Percentiles rank a stretch among this genome's conserved stretches.
Evolutionary conservation across 2,329 filamentous ascomycete genomes (phyloP).

Genomic region (Diaporthe sp.): DNA sequence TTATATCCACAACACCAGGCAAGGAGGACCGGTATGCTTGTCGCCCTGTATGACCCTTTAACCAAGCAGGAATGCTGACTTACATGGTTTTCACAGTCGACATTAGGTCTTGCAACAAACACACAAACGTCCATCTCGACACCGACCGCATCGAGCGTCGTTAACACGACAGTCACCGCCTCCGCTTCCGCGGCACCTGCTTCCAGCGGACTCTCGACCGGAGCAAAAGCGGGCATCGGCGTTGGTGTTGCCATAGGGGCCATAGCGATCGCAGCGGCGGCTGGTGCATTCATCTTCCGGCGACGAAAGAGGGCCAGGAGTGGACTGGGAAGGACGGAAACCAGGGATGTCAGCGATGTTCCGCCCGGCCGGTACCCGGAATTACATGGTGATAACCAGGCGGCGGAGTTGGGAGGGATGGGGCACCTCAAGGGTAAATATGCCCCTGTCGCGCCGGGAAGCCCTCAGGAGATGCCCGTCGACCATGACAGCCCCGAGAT

Average conservation of each 20-base stretch:
- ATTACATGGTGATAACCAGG: neutral
- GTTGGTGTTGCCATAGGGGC: neutral
- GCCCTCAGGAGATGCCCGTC: slow-evolving; percentile 8
- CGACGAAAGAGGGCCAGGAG: neutral
- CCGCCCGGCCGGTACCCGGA: neutral
- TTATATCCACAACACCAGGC: neutral
- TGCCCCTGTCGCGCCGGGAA: neutral
- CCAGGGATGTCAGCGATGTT: neutral
- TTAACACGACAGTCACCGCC: neutral
- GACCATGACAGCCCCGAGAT: neutral
- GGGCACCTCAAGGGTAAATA: neutral
- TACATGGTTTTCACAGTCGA: neutral
- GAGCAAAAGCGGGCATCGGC: neutral
- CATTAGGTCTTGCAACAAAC: neutral
- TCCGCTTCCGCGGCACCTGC: neutral
- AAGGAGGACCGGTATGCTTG: neutral
- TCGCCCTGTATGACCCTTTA: neutral
- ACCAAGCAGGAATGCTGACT: neutral
- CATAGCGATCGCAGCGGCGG: neutral
- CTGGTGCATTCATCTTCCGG: neutral
- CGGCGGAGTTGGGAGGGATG: neutral
- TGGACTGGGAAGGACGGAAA: neutral
- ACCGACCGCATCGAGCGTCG: neutral
- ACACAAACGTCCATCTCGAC: neutral
- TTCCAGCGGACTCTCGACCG: neutral